A percentile compares a stretch with the other conserved stretches of the same genome.
Conservation (phyloP, 2,329 filamentous ascomycete species). For the Paecilomyces variotii region DNA sequence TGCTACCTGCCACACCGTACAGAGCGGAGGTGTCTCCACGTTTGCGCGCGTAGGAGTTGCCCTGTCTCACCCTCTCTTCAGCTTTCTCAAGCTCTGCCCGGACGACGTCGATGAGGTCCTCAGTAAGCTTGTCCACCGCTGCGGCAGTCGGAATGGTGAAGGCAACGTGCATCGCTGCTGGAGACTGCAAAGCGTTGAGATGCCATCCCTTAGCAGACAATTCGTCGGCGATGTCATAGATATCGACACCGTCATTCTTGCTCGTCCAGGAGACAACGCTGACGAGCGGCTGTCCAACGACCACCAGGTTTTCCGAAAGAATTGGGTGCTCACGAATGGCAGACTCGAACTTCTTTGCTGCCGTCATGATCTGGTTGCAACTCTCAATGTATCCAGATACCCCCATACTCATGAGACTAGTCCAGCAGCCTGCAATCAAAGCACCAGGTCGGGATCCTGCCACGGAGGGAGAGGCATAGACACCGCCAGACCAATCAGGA, state of each 20-base stretch:
- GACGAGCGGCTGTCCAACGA: conserved; percentile 80
- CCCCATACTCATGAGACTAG: conserved; percentile 79
- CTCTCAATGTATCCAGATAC: conserved; percentile 81
- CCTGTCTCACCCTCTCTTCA: conserved; percentile 56
- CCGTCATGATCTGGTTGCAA: conserved; percentile 79
- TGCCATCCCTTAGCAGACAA: conserved; percentile 88
- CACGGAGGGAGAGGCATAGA: conserved; percentile 88
- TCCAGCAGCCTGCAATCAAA: conserved; percentile 93
- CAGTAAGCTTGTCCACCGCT: conserved; percentile 69
- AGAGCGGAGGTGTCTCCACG: conserved; percentile 70
- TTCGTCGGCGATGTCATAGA: conserved; percentile 88
- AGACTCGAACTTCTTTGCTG: conserved; percentile 71
- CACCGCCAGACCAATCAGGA: conserved; percentile 89
- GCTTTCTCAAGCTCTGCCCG: conserved; percentile 72
- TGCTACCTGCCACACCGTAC: conserved; percentile 88
- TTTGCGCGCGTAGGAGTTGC: conserved; percentile 45
- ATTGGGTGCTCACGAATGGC: conserved; percentile 62
- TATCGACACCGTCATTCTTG: conserved; percentile 62
- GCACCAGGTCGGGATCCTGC: conserved; percentile 88
- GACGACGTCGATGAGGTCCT: conserved; percentile 56
- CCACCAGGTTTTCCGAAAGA: conserved; percentile 63
- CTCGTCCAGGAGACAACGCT: conserved; percentile 83
- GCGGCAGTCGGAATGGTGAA: conserved; percentile 81
- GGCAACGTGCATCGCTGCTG: conserved; percentile 86
- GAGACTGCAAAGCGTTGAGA: conserved; percentile 85